Base-by-base conservation (phyloP, 345 rosid species). In the Carallia pectinifolia region DNA sequence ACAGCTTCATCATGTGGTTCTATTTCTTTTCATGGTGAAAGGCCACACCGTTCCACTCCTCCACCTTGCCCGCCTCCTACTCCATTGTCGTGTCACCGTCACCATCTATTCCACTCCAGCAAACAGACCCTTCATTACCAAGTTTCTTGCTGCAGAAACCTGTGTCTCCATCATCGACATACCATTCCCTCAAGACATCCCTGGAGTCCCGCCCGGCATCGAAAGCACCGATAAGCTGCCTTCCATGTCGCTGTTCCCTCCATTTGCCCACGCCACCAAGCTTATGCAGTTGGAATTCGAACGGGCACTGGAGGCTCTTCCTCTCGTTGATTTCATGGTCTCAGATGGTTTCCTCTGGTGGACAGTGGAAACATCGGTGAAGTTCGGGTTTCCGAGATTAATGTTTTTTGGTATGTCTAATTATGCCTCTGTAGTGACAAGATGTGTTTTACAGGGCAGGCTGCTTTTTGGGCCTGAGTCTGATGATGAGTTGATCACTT, bases 21-120 rank as follows among this genome's bases (percentile, higher is more conserved):
- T 93, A 62, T 86, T 87, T 76, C 96, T 97, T 18, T 93, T 85
- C 88, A 85, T 89, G 95, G 80, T 93, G 4, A 88, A 90, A 77
- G 90, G 98, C 61, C 97, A 93, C 75, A 85, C 79, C n/a, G 86
- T 90, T 44, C 96, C 98, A 44, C 74, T 90, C 74, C 87, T 93
- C 76, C 84, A 76, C 70, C 67, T 93, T 0, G 88, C 86, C 36
- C 89, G 79, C 69, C 87, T 81, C 75, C 87, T 93, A 68, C 89
- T 87, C 81, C 82, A 69, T 71, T 87, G 71, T 50, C 50, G 76
- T 16, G 29, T 75, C 44, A 4, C 77, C 18, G 62, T 87, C 75
- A 90, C 96, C 18, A 36, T 93, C 82, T 81, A 86, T 84, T 90
- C 97, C 76, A 93, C 93, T 39, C 83, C 88, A 0, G 82, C 78